Evolutionary conservation across 192 early-diverging fungal species (phyloP), one percentile per base, ranked within the genome.

Genomic region (Podila epicladia): DNA sequence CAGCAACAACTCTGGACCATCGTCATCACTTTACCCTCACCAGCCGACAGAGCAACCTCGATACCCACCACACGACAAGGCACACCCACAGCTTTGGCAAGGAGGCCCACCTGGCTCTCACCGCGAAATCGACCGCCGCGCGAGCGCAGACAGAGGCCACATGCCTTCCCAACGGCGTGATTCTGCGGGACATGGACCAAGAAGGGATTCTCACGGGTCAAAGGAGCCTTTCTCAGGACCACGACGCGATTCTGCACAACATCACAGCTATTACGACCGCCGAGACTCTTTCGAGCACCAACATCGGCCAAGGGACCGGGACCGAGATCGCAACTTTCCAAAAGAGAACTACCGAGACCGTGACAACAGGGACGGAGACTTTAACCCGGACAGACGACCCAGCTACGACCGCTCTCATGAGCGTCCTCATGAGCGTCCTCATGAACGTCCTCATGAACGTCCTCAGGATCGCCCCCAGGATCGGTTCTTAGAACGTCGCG

Each of bases 261-360:
- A 26, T 41, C 1, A 19, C 22, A 17, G 9, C 19, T 26, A 41
- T 15, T 55, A 67, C 15, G 76, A 79, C 12, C 70, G 76, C 22
- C 35, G 70, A 12, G 75, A 78, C 29, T 66, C 75, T 5, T 72
- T 53, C 20, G 59, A 61, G 2, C 53, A 26, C 13, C 53, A 26
- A 7, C n/a, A 55, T 55, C 24, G n/a, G 24, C 24, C 9, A 7
- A 26, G 24, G 53, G 17, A 61, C 29, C 59, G 59, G 17, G 59
- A 61, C 59, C 59, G 59, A 13, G 31, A 31, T 31, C 26, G 26
- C 32, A 79, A 60, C 37, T 45, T 45, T 17, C 65, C 70, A 22
- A 37, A 59, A 24, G 59, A 60, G 57, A 72, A 59, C 62, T 69
- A 51, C 45, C 76, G 76, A 15, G 76, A 79, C n/a, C 76, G 76